A percentile compares a stretch with the other conserved stretches of the same genome.
Conservation (phyloP, 1,139 yeast species). For the Geotrichum bryndzae region DNA sequence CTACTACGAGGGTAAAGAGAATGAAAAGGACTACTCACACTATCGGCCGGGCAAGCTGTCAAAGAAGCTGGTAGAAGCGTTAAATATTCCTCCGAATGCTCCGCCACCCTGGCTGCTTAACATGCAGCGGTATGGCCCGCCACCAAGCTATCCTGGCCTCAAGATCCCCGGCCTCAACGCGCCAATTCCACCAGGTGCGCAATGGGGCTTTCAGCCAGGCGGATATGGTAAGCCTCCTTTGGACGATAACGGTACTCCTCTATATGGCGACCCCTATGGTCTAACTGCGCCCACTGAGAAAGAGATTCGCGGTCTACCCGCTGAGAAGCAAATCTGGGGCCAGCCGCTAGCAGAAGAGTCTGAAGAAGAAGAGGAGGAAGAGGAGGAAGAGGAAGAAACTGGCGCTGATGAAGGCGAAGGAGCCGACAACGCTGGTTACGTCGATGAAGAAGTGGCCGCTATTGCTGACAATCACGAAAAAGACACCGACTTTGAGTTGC, state of each 20-base stretch:
- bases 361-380: slow-evolving; percentile 32
- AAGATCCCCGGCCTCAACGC: slow-evolving; percentile 51
- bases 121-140: slow-evolving; percentile 72
- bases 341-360: slow-evolving; percentile 31
- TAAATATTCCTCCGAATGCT: slow-evolving; percentile 59
- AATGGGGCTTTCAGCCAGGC: slow-evolving; percentile 39
- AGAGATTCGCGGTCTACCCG: slow-evolving; percentile 41
- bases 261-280: slow-evolving; percentile 36
- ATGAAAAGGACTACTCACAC: slow-evolving; percentile 40
- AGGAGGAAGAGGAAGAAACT: slow-evolving; percentile 32
- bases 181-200: slow-evolving; percentile 38
- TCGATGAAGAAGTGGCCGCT: slow-evolving; percentile 28
- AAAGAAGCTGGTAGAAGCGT: slow-evolving; percentile 52
- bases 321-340: slow-evolving; percentile 35
- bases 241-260: slow-evolving; percentile 33
- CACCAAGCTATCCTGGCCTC: slow-evolving; percentile 73
- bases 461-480: slow-evolving; percentile 21
- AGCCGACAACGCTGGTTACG: slow-evolving; percentile 25
- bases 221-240: slow-evolving; percentile 41
- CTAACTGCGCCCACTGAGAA: slow-evolving; percentile 23
- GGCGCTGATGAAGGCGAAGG: slow-evolving; percentile 26
- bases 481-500: slow-evolving; percentile 16
- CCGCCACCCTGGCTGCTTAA: slow-evolving; percentile 79
- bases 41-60: slow-evolving; percentile 69
- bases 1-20: slow-evolving; percentile 72